A percentile compares a stretch with the other conserved stretches of the same genome.
Conservation (phyloP, 2,329 filamentous ascomycete species). For the Colletotrichum sp. region DNA sequence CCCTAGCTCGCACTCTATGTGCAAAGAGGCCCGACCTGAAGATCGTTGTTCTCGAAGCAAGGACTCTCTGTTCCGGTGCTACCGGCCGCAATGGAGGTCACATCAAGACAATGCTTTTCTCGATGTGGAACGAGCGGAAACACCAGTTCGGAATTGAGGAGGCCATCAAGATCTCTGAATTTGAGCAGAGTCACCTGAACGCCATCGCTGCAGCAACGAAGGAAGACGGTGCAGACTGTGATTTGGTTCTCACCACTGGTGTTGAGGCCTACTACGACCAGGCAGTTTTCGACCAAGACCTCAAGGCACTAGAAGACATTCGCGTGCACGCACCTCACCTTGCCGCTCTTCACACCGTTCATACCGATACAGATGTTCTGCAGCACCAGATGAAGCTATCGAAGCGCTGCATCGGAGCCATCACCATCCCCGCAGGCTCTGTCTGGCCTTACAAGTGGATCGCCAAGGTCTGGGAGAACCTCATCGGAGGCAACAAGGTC, state of each 20-base stretch:
- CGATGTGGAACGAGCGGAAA: slow-evolving; percentile 18
- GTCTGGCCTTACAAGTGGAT: slow-evolving; percentile 29
- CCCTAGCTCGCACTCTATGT: slow-evolving; percentile 20
- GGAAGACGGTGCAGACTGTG: slow-evolving; percentile 9
- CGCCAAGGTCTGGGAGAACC: slow-evolving; percentile 7
- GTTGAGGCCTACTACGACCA: slow-evolving; percentile 20
- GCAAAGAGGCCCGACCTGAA: not conserved
- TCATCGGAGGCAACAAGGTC: not conserved
- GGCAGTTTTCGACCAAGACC: slow-evolving; percentile 18
- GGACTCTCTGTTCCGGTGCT: not conserved
- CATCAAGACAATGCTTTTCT: slow-evolving; percentile 20
- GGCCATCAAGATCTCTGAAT: slow-evolving; percentile 10
- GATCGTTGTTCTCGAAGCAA: not conserved
- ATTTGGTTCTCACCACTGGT: slow-evolving; percentile 6
- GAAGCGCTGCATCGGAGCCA: slow-evolving; percentile 11
- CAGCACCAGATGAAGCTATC: slow-evolving; percentile 9
- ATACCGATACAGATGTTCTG: slow-evolving; percentile 5
- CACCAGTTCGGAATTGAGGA: slow-evolving; percentile 12
- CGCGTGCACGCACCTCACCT: slow-evolving; percentile 11
- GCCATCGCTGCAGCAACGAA: not conserved
- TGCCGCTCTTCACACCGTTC: slow-evolving; percentile 11
- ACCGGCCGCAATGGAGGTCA: slow-evolving; percentile 9
- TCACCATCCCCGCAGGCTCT: slow-evolving; percentile 22
- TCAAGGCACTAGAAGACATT: slow-evolving; percentile 23
- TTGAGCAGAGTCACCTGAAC: slow-evolving; percentile 15